Conservation (phyloP, 768 basidiomycete genomes). For the Podaxis mareebaensis region DNA sequence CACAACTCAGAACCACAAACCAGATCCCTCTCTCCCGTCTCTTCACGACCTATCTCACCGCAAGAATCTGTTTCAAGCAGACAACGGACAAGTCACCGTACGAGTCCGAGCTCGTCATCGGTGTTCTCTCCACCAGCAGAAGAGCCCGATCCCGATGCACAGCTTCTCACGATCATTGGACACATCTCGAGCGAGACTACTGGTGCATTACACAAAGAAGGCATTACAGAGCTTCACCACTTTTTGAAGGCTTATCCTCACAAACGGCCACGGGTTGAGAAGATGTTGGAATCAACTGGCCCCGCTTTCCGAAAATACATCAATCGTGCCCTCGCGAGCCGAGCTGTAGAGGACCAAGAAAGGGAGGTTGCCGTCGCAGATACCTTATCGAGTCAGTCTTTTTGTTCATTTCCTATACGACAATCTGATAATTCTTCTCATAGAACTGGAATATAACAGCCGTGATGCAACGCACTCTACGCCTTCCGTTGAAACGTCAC, state of each 20-base stretch:
- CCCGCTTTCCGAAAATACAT: constrained; percentile 92
- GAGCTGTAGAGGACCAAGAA: constrained; percentile 87
- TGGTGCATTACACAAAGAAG: constrained; percentile 88
- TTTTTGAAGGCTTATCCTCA: constrained; percentile 91
- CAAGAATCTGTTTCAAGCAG: constrained; percentile 58
- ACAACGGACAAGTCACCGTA: constrained; percentile 61
- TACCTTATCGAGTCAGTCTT: constrained; percentile 71
- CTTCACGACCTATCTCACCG: constrained; percentile 73
- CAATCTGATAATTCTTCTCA: constrained; percentile 17
- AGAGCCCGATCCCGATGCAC: constrained; percentile 87
- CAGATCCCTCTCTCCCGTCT: constrained; percentile 56
- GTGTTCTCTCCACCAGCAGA: constrained; percentile 56
- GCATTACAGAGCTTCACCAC: constrained; percentile 91
- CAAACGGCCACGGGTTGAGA: constrained; percentile 79
- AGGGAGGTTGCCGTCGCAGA: constrained; percentile 79
- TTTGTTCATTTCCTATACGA: background rate
- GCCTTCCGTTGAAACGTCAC: constrained; percentile 27
- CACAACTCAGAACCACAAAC: constrained; percentile 36
- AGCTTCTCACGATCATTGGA: constrained; percentile 78
- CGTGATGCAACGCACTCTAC: constrained; percentile 36
- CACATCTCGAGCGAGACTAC: constrained; percentile 90
- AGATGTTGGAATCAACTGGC: constrained; percentile 86
- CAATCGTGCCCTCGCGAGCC: constrained; percentile 80
- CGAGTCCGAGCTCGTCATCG: constrained; percentile 71
- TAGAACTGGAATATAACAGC: constrained; percentile 68